phyloP scores from a whole-genome alignment of 345 rosid genomes.

The Erysimum cheiranthoides region DNA sequence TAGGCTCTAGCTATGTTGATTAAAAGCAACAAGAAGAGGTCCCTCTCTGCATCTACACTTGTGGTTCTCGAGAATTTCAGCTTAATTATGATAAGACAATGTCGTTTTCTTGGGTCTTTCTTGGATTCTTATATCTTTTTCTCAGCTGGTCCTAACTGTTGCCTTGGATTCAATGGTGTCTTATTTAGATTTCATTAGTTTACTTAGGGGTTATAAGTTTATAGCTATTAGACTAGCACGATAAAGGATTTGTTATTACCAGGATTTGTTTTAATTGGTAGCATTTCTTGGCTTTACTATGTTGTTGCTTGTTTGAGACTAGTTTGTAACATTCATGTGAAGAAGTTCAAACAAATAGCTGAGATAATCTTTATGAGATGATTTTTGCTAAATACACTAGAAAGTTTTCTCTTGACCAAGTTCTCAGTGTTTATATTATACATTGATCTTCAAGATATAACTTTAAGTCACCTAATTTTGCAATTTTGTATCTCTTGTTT shows the following conservation, averaged over 20 bases:
- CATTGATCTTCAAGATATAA: constrained; percentile 3
- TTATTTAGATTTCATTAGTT: constrained; percentile 7
- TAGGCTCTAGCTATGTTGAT: constrained; percentile 12
- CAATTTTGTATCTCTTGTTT: constrained; percentile 18
- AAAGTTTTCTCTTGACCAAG: constrained; percentile 17
- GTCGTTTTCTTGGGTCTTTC: constrained; percentile 27
- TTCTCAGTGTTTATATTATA: neutral
- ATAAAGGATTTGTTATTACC: neutral
- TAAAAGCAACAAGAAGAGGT: constrained; percentile 14
- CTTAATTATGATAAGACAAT: neutral
- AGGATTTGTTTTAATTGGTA: neutral
- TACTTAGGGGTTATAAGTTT: neutral
- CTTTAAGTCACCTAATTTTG: neutral
- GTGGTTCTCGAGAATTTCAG: constrained; percentile 34
- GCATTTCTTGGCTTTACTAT: constrained; percentile 11
- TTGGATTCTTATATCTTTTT: constrained; percentile 18
- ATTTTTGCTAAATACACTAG: neutral
- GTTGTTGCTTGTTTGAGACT: constrained; percentile 3
- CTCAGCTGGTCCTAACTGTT: constrained; percentile 49
- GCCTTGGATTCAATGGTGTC: constrained; percentile 13
- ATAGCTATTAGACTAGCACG: constrained; percentile 12
- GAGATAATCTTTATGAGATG: neutral
- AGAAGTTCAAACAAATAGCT: constrained; percentile 20
- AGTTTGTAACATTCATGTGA: constrained; percentile 13
- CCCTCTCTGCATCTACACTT: constrained; percentile 33